Base-by-base conservation (phyloP, 345 rosid genomes). In the Eutrema japonicum region DNA sequence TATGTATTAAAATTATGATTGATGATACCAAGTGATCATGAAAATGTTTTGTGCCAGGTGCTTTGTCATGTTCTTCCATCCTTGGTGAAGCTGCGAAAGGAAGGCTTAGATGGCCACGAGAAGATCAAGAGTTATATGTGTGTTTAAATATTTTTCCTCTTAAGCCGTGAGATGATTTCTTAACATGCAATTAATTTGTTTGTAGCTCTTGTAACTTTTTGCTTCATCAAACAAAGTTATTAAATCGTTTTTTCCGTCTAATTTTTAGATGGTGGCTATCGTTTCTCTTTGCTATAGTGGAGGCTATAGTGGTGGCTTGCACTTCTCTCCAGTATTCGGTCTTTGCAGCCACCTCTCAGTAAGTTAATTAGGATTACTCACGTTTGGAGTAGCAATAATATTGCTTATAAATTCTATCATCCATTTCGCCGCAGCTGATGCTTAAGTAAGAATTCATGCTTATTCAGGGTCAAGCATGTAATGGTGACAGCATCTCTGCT, bases 61-160 rank as follows among this genome's bases (percentile, higher is more conserved):
- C 90, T 91, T 32, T 94, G 98, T 81, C 95, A 89, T 67, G 71
- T 91, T 66, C 79, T 94, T 85, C 97, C 98, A 65, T 88, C 97
- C 18, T 85, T 91, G 67, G 96, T 89, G 82, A 89, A 88, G 87
- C 85, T 91, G 78, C 83, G 97, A 66, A 91, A 94, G 80, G 97
- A 94, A 89, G 98, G 98, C 79, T 85, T 94, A 78, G 98, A 91
- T 82, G 98, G 90, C 51, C 86, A 88, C 2, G 97, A 94, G 89
- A 91, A 88, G 92, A 91, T 94, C 77, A 94, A 94, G 94, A 85
- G 97, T 83, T 91, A 91, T 86, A 94, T 94, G 98, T 94, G 88
- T 88, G 98, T 90, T 79, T 89, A 82, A 84, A 2, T 11, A 36
- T 11, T 9, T 68, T 85, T 71, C 80, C 71, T 83, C 86, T 92